Evolutionary conservation across 73 alveolate genomes (phyloP).

Genomic region (Tetrahymena thermophila): DNA sequence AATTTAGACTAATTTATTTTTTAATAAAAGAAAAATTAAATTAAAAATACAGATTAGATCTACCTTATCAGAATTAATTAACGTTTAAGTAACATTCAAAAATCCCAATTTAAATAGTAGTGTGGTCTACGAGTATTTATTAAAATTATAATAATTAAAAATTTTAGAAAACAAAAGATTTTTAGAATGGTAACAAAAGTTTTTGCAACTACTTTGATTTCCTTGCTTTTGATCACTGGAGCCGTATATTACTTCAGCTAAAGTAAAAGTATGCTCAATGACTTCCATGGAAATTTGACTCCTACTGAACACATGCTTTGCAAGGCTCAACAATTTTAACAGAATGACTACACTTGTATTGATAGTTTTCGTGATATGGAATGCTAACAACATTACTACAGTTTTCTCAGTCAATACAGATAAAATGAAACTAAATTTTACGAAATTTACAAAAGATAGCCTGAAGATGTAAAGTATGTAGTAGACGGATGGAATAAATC

Average conservation of each 20-base stretch:
- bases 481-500: not conserved
- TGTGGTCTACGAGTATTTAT: not conserved
- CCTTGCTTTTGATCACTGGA: not conserved
- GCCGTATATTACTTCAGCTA: not conserved
- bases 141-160: too few relatives aligned
- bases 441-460: not conserved
- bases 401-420: not conserved
- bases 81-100: not conserved
- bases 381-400: not conserved
- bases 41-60: not conserved
- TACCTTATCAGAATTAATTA: not conserved
- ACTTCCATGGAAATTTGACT: not conserved
- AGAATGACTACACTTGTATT: not conserved
- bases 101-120: not conserved
- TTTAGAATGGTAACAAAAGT: not conserved
- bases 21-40: not conserved
- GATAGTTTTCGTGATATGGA: not conserved
- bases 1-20: not conserved
- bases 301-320: not conserved
- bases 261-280: not conserved
- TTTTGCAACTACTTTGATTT: not conserved
- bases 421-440: not conserved
- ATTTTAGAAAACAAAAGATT: too few relatives aligned
- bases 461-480: not conserved
- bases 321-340: not conserved